Conservation (phyloP, 352 stramenopile genomes). For the Elongisporangium prolatum region DNA sequence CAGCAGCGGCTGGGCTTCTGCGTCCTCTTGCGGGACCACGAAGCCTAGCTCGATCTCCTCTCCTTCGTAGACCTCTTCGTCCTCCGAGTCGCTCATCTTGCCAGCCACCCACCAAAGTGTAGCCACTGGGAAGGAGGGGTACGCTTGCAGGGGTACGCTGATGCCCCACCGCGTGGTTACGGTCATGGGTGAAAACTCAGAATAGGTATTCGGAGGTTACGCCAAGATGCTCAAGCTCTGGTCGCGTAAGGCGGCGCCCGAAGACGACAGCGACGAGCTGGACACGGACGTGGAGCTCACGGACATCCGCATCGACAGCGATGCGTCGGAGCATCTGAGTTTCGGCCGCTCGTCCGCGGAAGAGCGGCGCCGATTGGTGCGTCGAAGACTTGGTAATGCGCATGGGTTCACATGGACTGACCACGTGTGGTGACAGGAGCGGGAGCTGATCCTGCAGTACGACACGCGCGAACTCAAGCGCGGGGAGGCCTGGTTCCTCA, state of each 20-base stretch:
- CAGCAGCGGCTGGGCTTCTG: conserved; percentile 16
- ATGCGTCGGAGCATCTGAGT: conserved; percentile 5
- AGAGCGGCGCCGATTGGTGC: conserved; percentile 20
- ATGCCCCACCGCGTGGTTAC: neutral
- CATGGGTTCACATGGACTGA: neutral
- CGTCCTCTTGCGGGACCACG: conserved; percentile 29
- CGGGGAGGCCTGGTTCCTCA: conserved; percentile 73
- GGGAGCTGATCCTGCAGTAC: conserved; percentile 60
- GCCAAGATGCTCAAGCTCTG: neutral
- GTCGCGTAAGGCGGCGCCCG: neutral
- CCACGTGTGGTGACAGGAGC: conserved; percentile 28
- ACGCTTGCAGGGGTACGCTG: neutral
- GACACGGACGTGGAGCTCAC: conserved; percentile 17
- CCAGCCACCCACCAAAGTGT: neutral
- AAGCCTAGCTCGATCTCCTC: conserved; percentile 79
- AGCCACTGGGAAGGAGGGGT: neutral
- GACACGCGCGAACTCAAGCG: conserved; percentile 60
- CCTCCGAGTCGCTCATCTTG: conserved; percentile 42
- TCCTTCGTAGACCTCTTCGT: conserved; percentile 32
- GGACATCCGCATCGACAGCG: conserved; percentile 7
- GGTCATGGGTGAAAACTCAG: neutral
- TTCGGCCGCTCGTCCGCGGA: conserved; percentile 20
- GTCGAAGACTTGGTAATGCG: neutral
- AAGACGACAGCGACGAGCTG: conserved; percentile 7
- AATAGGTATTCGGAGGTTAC: neutral